Conservation (phyloP, 2,329 filamentous ascomycete genomes). For the Diaporthe eres region DNA sequence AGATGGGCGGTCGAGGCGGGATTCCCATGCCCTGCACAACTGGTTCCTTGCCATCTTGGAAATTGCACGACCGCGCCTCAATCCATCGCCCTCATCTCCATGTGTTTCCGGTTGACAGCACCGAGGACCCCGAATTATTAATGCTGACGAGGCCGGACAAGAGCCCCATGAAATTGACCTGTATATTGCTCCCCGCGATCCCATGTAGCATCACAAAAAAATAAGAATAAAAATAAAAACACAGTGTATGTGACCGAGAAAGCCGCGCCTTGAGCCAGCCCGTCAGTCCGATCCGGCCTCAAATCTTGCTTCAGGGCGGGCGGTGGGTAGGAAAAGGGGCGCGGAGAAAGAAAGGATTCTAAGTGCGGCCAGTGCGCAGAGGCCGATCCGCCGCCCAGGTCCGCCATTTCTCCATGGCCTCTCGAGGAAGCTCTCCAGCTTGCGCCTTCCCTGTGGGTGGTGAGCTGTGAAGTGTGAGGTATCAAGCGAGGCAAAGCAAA, state of each 20-base stretch:
- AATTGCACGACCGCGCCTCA: constrained; percentile 18
- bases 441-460: not conserved
- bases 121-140: not conserved
- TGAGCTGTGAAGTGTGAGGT: not conserved
- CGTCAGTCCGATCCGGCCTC: not conserved
- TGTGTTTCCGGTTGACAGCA: constrained; percentile 27
- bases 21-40: constrained; percentile 2
- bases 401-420: constrained; percentile 6
- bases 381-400: constrained; percentile 15
- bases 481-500: constrained; percentile 2
- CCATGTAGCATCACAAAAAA: not conserved
- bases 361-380: constrained; percentile 26
- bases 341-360: constrained; percentile 21
- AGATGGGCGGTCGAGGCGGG: not conserved
- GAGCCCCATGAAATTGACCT: not conserved
- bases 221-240: not conserved
- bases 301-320: not conserved
- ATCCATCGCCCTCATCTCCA: constrained; percentile 20
- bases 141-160: constrained; percentile 8
- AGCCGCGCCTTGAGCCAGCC: not conserved
- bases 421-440: not conserved
- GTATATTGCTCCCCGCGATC: constrained; percentile 1
- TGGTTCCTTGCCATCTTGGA: not conserved
- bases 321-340: not conserved
- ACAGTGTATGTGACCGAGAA: not conserved